phyloP scores from a whole-genome alignment of 805 yeast species.

The Saccharomycopsis sp. region DNA sequence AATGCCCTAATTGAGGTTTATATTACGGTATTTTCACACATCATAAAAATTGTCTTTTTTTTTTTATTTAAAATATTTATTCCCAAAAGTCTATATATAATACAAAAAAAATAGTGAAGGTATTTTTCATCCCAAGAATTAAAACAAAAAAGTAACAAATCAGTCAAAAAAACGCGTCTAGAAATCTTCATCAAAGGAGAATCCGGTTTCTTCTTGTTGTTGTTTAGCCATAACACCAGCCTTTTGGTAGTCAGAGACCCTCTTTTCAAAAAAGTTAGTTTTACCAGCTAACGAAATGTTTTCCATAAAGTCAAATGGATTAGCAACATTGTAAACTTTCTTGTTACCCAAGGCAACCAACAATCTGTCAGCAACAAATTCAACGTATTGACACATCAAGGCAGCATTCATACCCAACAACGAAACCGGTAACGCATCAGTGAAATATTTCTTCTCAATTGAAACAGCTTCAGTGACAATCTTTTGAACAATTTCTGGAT shows the following conservation, averaged over 20 bases:
- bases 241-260: conserved; percentile 97
- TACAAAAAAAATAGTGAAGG: too few species aligned
- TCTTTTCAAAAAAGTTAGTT: conserved; percentile 97
- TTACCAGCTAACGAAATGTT: conserved; percentile 97
- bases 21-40: too few species aligned
- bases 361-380: conserved; percentile 94
- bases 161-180: conserved; percentile 31
- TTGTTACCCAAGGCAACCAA: conserved; percentile 85
- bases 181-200: conserved; percentile 91
- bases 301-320: conserved; percentile 99
- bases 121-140: too few species aligned
- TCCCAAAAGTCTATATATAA: too few species aligned
- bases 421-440: conserved; percentile 91
- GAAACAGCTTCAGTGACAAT: conserved; percentile 93
- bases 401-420: conserved; percentile 91
- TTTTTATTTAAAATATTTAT: too few species aligned
- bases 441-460: conserved; percentile 90
- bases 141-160: too few species aligned
- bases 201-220: conserved; percentile 45
- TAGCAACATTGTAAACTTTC: conserved; percentile 78
- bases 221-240: conserved; percentile 94
- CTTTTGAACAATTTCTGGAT: conserved; percentile 65
- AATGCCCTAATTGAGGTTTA: too few species aligned
- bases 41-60: too few species aligned
- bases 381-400: conserved; percentile 96